These are phyloP conservation scores for Didymosphaeria variabile DNA, from an alignment of 2,329 filamentous ascomycete genomes.

Conservation along the genomic window DNA sequence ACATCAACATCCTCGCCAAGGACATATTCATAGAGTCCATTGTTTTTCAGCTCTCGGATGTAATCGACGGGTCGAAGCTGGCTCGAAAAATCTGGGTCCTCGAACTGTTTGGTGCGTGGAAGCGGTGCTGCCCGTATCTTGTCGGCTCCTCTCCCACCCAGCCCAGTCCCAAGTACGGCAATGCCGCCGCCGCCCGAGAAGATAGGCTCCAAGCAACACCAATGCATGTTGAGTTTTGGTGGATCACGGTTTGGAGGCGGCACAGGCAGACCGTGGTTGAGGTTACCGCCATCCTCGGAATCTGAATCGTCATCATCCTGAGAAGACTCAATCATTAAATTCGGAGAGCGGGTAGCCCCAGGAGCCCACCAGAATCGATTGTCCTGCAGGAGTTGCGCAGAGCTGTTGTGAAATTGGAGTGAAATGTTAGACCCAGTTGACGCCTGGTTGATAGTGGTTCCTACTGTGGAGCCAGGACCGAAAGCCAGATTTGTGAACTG, in stretches of 20 bases:
- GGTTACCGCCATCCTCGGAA: slow-evolving; percentile 46
- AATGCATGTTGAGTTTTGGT: slow-evolving; percentile 64
- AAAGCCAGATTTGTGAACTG: slow-evolving; percentile 50
- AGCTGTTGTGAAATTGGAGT: slow-evolving; percentile 31
- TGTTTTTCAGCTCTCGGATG: slow-evolving; percentile 52
- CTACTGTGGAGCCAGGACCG: slow-evolving; percentile 38
- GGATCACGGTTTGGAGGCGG: slow-evolving; percentile 48
- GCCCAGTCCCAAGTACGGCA: slow-evolving; percentile 60
- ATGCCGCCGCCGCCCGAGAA: slow-evolving; percentile 69
- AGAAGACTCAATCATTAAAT: slow-evolving; percentile 64
- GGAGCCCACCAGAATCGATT: slow-evolving; percentile 68
- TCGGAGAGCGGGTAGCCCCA: slow-evolving; percentile 63
- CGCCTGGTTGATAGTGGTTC: slow-evolving; percentile 38
- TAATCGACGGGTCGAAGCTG: slow-evolving; percentile 58
- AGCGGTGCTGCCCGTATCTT: slow-evolving; percentile 65
- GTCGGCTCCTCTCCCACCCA: slow-evolving; percentile 62
- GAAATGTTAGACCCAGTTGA: slow-evolving; percentile 37
- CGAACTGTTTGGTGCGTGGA: slow-evolving; percentile 63
- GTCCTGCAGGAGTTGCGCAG: slow-evolving; percentile 33
- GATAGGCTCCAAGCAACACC: slow-evolving; percentile 68
- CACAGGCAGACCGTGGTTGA: slow-evolving; percentile 47
- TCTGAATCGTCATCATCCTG: slow-evolving; percentile 50
- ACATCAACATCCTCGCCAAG: slow-evolving; percentile 53
- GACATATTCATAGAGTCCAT: slow-evolving; percentile 52
- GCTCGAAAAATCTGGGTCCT: slow-evolving; percentile 63